A percentile compares a stretch with the other conserved stretches of the same genome.
Evolutionary conservation across 2,329 filamentous ascomycete genomes (phyloP).

Genomic region (Alternaria alternata): DNA sequence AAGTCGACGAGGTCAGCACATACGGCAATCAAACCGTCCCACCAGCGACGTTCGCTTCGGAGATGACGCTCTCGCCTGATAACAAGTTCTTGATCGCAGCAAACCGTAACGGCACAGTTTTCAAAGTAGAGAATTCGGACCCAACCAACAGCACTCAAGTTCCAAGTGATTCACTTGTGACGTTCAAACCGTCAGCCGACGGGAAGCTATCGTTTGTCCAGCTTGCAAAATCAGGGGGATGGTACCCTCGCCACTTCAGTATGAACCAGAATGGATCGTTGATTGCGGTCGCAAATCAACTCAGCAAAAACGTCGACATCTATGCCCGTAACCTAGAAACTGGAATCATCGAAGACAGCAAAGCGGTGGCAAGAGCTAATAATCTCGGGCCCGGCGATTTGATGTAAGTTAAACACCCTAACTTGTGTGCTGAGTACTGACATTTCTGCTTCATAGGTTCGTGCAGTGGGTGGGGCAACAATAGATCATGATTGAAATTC

Average conservation of each 20-base stretch:
- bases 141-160: conserved; percentile 46
- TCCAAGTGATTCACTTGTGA: conserved; percentile 67
- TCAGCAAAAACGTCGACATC: conserved; percentile 67
- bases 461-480: conserved; percentile 11
- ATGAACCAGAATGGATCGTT: conserved; percentile 70
- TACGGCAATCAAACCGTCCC: conserved; percentile 40
- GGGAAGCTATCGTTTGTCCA: conserved; percentile 66
- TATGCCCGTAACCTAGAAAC: conserved; percentile 66
- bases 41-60: conserved; percentile 57
- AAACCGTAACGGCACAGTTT: conserved; percentile 69
- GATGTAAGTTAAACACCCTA: conserved; percentile 27
- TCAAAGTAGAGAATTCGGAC: conserved; percentile 58
- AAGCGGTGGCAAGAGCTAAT: conserved; percentile 46
- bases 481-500: background rate
- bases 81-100: conserved; percentile 71
- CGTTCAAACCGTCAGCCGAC: conserved; percentile 49
- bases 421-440: background rate
- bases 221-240: conserved; percentile 69
- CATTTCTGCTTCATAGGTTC: conserved; percentile 1
- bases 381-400: conserved; percentile 28
- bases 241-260: conserved; percentile 71
- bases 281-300: conserved; percentile 72
- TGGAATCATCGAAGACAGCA: conserved; percentile 64
- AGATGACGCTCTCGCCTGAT: conserved; percentile 64
- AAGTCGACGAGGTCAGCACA: conserved; percentile 57